Conservation (phyloP, 352 stramenopile species). For the Phytophthora sp. region DNA sequence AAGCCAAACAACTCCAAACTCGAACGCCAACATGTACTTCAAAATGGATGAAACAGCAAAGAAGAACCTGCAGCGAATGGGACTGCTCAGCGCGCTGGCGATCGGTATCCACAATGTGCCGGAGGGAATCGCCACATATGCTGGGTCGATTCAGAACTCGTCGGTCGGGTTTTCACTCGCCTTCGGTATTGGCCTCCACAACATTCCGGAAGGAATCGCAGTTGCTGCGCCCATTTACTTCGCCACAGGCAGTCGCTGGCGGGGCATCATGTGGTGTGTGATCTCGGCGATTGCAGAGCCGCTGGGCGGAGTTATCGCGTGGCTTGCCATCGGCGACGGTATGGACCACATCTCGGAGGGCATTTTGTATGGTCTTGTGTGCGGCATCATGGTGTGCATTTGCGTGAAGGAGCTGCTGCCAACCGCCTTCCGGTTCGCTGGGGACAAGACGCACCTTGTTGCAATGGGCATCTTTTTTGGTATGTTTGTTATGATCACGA, state of each 20-base stretch:
- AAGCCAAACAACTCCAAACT: conserved; percentile 30
- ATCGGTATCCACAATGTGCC: conserved; percentile 97
- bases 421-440: conserved; percentile 90
- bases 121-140: conserved; percentile 96
- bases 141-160: conserved; percentile 88
- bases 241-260: conserved; percentile 91
- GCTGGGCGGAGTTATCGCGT: conserved; percentile 90
- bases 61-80: conserved; percentile 77
- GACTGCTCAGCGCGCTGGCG: conserved; percentile 91
- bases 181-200: conserved; percentile 95
- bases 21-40: conserved; percentile 18
- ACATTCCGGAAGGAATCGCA: conserved; percentile 96
- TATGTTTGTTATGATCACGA: conserved; percentile 90
- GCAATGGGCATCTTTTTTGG: conserved; percentile 78
- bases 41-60: conserved; percentile 46
- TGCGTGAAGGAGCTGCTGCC: conserved; percentile 90
- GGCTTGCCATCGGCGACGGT: conserved; percentile 75
- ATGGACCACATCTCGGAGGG: conserved; percentile 78
- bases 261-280: conserved; percentile 93
- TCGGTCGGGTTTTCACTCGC: conserved; percentile 88
- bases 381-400: conserved; percentile 96
- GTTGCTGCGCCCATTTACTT: conserved; percentile 97
- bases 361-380: conserved; percentile 91
- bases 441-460: conserved; percentile 75
- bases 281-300: conserved; percentile 92